phyloP scores from a whole-genome alignment of 352 stramenopile species.

The Phytophthora palmivora region DNA sequence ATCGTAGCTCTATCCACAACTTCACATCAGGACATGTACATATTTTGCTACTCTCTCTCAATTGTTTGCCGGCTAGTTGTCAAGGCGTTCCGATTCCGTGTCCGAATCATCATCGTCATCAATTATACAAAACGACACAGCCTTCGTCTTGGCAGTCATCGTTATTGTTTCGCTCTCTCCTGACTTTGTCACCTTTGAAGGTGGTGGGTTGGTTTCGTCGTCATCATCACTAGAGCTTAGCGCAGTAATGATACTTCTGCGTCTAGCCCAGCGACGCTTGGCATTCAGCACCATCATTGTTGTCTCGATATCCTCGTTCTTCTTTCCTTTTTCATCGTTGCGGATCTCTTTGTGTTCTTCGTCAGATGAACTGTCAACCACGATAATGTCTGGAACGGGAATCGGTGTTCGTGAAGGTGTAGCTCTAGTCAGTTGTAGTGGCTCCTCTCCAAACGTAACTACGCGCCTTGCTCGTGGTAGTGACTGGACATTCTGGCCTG shows the following conservation, averaged over 20 bases:
- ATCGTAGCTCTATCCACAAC: constrained; percentile 21
- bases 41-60: not conserved
- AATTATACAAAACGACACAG: constrained; percentile 25
- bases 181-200: constrained; percentile 8
- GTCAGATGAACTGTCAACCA: constrained; percentile 39
- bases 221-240: constrained; percentile 26
- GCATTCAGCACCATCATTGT: constrained; percentile 20
- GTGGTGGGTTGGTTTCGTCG: constrained; percentile 17
- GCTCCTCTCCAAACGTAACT: constrained; percentile 32
- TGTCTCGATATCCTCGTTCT: constrained; percentile 17
- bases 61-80: constrained; percentile 4
- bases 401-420: constrained; percentile 6
- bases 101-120: constrained; percentile 45
- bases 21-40: constrained; percentile 15
- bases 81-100: constrained; percentile 37
- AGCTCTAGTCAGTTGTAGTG: not conserved
- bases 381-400: constrained; percentile 12
- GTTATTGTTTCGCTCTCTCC: constrained; percentile 6
- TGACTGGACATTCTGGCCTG: constrained; percentile 6
- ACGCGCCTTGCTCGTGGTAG: constrained; percentile 16
- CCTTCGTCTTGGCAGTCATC: constrained; percentile 6
- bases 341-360: constrained; percentile 20
- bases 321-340: constrained; percentile 10
- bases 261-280: constrained; percentile 18
- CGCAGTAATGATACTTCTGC: constrained; percentile 14